Evolutionary conservation across 768 basidiomycete genomes (phyloP), one percentile per base, ranked within the genome.

Genomic region (Kwoniella pini): DNA sequence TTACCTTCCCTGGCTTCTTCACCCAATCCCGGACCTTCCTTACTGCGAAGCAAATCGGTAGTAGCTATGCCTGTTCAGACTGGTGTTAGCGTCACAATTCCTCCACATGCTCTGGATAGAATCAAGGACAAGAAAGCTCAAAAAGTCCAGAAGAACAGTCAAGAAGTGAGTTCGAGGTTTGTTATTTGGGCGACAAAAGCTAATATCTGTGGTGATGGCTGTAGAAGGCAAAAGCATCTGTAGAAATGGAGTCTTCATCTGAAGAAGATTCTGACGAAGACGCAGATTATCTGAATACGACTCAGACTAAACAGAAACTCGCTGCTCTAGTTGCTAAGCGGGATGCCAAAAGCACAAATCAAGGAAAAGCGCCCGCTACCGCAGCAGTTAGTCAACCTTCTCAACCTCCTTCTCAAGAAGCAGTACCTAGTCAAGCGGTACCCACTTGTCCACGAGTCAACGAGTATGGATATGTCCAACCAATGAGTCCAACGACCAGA

Each of bases 1-100:
- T 57, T 68, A 9, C 57, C 67, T 46, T 64, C 63, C 5, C 31
- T 68, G 22, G 57, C 55, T 5, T 54, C 51, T 42, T 70, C 69
- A 17, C 67, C 67, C 24, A 44, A 44, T 13, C 46, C 58, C 49
- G 73, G 67, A 50, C 69, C 71, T 30, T 52, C 38, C 10, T 50
- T 75, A 7, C 45, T 75, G 24, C 51, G 74, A 10, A 75, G 75
- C 58, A 78, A 78, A 54, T 77, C 75, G 22, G 73, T 71, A 0
- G 74, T 73, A 9, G 77, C 77, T 7, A 64, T 78, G 26, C 77
- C 77, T 21, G 68, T 75, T 2, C 70, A 74, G 24, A 78, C 69
- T 3, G 77, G 77, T 5, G 61, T 78, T 30, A 77, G 75, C 46
- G 75, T 78, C 2, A 71, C 72, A 12, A 49, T 61, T 17, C 61